These are phyloP conservation scores for Phytophthora constricta DNA, from an alignment of 352 stramenopile species.

Conservation along the genomic window DNA sequence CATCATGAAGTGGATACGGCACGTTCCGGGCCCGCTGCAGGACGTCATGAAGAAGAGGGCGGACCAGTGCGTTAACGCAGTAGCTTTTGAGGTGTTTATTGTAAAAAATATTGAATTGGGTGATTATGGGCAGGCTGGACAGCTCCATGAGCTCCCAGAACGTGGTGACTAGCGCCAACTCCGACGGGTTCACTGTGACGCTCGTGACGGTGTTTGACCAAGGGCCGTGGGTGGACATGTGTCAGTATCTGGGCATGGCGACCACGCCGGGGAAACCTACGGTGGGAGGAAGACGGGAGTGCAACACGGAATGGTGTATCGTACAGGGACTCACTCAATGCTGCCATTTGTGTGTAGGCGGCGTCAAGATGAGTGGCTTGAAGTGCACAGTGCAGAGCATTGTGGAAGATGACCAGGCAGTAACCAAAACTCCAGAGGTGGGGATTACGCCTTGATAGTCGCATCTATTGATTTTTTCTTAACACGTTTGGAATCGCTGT, in stretches of 20 bases:
- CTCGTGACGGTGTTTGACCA: constrained; percentile 83
- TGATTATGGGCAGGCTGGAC: constrained; percentile 42
- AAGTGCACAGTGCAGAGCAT: constrained; percentile 67
- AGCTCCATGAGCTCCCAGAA: constrained; percentile 40
- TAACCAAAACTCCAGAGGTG: constrained; percentile 65
- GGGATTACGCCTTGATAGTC: neutral
- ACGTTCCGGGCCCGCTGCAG: constrained; percentile 72
- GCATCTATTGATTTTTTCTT: neutral
- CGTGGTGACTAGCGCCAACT: constrained; percentile 50
- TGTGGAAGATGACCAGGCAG: constrained; percentile 64
- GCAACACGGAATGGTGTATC: neutral
- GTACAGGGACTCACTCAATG: neutral
- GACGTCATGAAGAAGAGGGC: constrained; percentile 81
- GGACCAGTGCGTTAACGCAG: constrained; percentile 37
- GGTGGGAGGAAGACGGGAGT: constrained; percentile 47
- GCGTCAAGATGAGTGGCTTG: constrained; percentile 68
- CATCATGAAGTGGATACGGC: constrained; percentile 81
- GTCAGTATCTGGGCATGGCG: constrained; percentile 55
- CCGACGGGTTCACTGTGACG: constrained; percentile 44
- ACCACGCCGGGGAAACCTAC: constrained; percentile 66
- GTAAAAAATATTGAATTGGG: neutral
- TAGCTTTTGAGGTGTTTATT: constrained; percentile 6
- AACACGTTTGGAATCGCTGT: neutral
- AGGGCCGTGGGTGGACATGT: constrained; percentile 86
- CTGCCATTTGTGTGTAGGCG: constrained; percentile 42